A percentile compares a stretch with the other conserved stretches of the same genome.
phyloP scores from a whole-genome alignment of 805 yeast genomes.

The Lipomyces starkeyi region DNA sequence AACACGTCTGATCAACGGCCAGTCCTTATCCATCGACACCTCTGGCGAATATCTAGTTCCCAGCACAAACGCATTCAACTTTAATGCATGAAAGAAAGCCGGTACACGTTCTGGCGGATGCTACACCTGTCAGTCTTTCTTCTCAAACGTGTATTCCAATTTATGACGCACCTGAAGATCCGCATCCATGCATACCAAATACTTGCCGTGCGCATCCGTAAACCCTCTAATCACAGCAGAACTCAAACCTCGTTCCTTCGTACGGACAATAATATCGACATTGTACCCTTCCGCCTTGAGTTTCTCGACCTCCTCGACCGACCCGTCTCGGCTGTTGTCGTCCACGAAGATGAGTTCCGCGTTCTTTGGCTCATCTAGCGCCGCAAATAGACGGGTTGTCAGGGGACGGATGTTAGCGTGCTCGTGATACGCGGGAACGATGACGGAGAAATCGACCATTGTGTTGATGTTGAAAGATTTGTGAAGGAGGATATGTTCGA shows the following conservation, averaged over 20 bases:
- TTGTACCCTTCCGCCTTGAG: conserved; percentile 55
- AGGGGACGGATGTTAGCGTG: conserved; percentile 56
- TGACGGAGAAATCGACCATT: conserved; percentile 43
- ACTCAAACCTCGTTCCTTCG: conserved; percentile 57
- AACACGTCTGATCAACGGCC: conserved; percentile 59
- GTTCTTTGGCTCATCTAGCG: conserved; percentile 52
- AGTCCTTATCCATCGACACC: conserved; percentile 59
- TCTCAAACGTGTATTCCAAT: neutral
- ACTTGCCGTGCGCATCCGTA: conserved; percentile 55
- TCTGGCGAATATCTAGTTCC: conserved; percentile 63
- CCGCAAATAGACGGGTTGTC: conserved; percentile 56
- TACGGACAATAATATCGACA: conserved; percentile 57
- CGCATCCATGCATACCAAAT: conserved; percentile 60
- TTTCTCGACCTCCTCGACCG: conserved; percentile 58
- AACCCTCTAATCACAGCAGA: conserved; percentile 59
- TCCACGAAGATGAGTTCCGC: conserved; percentile 59
- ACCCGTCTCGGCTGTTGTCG: conserved; percentile 59
- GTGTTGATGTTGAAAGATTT: neutral
- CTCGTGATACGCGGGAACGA: conserved; percentile 61
- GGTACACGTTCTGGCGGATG: conserved; percentile 62
- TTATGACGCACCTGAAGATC: conserved; percentile 47
- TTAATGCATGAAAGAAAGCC: conserved; percentile 50
- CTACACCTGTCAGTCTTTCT: conserved; percentile 41
- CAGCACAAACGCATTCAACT: conserved; percentile 53
- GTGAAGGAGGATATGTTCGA: neutral